These are phyloP conservation scores for Neurospora sp. DNA, from an alignment of 2,329 filamentous ascomycete species.

Conservation along the genomic window DNA sequence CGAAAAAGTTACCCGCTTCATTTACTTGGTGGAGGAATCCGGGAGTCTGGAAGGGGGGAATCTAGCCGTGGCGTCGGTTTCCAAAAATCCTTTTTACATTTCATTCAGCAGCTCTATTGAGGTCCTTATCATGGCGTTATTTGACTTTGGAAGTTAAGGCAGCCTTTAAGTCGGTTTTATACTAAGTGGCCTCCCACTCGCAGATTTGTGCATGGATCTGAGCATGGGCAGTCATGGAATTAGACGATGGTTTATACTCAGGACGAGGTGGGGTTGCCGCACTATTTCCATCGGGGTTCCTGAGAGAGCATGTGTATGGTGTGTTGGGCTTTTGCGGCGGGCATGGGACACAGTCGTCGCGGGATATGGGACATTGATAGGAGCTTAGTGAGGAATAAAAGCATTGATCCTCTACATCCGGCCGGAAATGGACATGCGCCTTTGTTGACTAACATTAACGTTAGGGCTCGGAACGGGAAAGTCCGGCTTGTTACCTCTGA, in stretches of 20 bases:
- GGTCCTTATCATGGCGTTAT: constrained; percentile 4
- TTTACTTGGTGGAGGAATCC: not conserved
- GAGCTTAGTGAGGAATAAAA: not conserved
- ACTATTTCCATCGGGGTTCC: not conserved
- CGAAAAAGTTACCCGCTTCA: constrained; percentile 2
- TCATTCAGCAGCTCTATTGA: constrained; percentile 1
- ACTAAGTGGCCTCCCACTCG: not conserved
- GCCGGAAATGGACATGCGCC: not conserved
- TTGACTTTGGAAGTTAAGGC: constrained; percentile 1
- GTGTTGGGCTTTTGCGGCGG: not conserved
- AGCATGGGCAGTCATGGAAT: not conserved
- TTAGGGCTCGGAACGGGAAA: not conserved
- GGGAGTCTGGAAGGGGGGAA: not conserved
- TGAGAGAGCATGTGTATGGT: not conserved
- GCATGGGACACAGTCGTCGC: not conserved
- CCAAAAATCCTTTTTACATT: constrained; percentile 1
- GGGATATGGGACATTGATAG: not conserved
- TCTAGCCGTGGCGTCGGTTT: not conserved
- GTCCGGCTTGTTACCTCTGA: not conserved
- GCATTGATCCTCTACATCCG: not conserved
- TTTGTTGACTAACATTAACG: not conserved
- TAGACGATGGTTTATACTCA: not conserved
- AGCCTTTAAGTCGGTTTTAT: constrained; percentile 1
- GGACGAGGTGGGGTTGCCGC: not conserved
- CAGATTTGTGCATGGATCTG: not conserved